These are phyloP conservation scores for Botrytis paeoniae DNA, from an alignment of 2,329 filamentous ascomycete species.

Conservation along the genomic window DNA sequence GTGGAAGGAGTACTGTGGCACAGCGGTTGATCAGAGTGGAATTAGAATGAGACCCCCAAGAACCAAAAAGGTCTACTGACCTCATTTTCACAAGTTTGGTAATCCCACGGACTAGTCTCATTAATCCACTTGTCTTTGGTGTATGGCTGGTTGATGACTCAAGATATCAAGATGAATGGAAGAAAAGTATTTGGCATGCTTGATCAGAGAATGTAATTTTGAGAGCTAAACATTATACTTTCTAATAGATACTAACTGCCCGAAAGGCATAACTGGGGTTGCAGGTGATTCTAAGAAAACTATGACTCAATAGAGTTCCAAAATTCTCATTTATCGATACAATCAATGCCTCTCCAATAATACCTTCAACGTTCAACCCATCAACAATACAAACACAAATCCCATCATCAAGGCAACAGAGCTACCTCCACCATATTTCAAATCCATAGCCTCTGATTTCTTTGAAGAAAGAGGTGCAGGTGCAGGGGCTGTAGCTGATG, in stretches of 20 bases:
- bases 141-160: too few species aligned
- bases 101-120: background rate
- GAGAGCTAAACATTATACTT: background rate
- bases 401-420: conserved; percentile 9
- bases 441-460: conserved; percentile 11
- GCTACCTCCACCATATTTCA: conserved; percentile 4
- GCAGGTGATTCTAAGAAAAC: background rate
- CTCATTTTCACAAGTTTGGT: background rate
- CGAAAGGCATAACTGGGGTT: background rate
- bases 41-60: background rate
- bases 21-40: background rate
- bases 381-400: conserved; percentile 13
- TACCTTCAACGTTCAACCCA: background rate
- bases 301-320: background rate
- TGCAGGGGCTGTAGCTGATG: background rate
- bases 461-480: background rate
- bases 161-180: background rate
- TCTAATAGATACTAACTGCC: background rate
- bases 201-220: background rate
- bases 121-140: background rate
- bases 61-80: background rate
- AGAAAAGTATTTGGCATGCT: background rate
- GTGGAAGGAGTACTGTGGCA: background rate
- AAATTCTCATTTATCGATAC: background rate
- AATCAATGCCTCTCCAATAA: too few species aligned